These are phyloP conservation scores for Letharia lupina DNA, from an alignment of 495 filamentous ascomycete genomes.

Conservation along the genomic window DNA sequence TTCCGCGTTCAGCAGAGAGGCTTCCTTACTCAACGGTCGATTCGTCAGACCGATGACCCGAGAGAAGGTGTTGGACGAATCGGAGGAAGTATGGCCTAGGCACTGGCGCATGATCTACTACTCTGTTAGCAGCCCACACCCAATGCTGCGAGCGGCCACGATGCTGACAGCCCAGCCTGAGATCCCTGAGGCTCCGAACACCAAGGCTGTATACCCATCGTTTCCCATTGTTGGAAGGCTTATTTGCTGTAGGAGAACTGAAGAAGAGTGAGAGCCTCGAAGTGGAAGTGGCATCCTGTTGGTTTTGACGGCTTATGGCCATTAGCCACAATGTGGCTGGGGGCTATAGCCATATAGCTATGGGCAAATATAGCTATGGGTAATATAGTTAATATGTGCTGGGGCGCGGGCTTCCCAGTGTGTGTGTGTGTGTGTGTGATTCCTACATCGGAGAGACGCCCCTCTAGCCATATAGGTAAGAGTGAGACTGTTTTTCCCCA, in stretches of 20 bases:
- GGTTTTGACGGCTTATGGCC: no score
- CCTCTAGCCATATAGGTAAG: no score
- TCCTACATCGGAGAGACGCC: no score
- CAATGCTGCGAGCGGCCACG: neutral
- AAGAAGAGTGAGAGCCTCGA: no score
- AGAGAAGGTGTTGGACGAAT: constrained; percentile 23
- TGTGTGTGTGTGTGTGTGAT: no score
- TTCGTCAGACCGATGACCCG: constrained; percentile 30
- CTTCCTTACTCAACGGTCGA: constrained; percentile 21
- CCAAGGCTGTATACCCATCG: constrained; percentile 22
- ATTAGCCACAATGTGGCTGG: no score
- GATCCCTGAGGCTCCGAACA: constrained; percentile 34
- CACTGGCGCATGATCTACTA: constrained; percentile 21
- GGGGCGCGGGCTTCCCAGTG: no score
- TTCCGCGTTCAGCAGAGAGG: constrained; percentile 23
- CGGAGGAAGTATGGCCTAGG: constrained; percentile 25
- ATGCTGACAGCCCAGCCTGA: constrained; percentile 28
- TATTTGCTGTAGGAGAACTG: neutral
- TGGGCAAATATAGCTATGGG: no score
- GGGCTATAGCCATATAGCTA: no score
- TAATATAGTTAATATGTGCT: no score
- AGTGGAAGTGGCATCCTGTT: no score
- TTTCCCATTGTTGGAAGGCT: neutral
- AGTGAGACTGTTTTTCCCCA: no score
- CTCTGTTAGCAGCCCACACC: neutral